Percentiles rank a stretch among this genome's conserved stretches.
Conservation (phyloP, 208 protist species). For the Crithidia brevicula region DNA sequence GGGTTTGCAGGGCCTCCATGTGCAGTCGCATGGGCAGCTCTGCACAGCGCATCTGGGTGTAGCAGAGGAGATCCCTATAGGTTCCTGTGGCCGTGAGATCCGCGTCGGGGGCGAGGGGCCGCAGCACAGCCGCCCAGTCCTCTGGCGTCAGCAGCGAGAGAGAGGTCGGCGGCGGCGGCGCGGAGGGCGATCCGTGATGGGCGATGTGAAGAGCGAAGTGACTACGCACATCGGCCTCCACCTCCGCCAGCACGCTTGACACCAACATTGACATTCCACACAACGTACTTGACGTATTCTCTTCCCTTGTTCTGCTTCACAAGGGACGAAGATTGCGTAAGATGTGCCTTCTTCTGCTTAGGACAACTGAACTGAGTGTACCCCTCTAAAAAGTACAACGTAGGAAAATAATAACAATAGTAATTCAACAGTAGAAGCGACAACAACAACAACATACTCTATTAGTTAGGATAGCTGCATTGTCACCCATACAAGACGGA, state of each 20-base stretch:
- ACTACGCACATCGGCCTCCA: conserved; percentile 21
- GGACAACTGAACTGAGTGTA: too few relatives aligned
- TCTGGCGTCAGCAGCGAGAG: conserved; percentile 37
- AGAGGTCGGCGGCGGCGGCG: conserved; percentile 1
- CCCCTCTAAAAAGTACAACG: too few relatives aligned
- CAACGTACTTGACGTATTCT: not conserved
- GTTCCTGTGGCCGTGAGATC: not conserved
- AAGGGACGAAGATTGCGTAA: too few relatives aligned
- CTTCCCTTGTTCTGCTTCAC: too few relatives aligned
- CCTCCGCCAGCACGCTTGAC: conserved; percentile 18
- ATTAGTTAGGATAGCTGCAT: too few relatives aligned
- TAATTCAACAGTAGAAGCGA: too few relatives aligned
- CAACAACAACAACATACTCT: too few relatives aligned
- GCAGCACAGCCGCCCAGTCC: conserved; percentile 41
- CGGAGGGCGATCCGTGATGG: not conserved
- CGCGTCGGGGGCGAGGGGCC: conserved; percentile 14
- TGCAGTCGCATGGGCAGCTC: conserved; percentile 83
- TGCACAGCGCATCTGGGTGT: conserved; percentile 50
- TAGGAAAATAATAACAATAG: too few relatives aligned
- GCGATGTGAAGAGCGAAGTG: not conserved
- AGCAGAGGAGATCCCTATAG: conserved; percentile 21
- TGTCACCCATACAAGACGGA: too few relatives aligned
- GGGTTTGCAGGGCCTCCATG: conserved; percentile 58
- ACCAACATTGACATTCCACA: not conserved
- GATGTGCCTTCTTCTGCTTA: too few relatives aligned